phyloP scores from a whole-genome alignment of 2,329 filamentous ascomycete genomes.

The Aureobasidium melanogenum region DNA sequence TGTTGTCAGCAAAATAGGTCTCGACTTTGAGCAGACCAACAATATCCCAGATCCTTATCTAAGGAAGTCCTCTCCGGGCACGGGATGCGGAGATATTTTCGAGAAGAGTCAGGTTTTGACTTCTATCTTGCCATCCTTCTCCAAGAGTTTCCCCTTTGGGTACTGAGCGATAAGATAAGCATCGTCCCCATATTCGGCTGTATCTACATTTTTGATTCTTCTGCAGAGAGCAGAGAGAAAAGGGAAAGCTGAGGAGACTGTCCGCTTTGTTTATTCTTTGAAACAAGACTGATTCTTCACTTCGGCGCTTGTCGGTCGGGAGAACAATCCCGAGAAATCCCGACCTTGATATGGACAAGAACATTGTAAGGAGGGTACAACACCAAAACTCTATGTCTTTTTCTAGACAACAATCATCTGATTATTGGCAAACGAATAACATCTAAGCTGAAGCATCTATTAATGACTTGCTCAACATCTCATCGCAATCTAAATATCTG shows the following conservation, averaged over 20 bases:
- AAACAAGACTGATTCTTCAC: no score
- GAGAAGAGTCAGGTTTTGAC: background rate
- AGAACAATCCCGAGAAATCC: background rate
- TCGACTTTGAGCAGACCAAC: background rate
- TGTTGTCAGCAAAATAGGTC: background rate
- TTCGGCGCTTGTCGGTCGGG: no score
- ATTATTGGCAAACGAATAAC: no score
- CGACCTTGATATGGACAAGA: background rate
- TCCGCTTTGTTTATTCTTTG: background rate
- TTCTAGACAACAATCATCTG: no score
- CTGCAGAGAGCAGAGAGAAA: no score
- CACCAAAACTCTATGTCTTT: background rate
- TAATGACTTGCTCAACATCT: background rate
- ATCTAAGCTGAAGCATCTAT: background rate
- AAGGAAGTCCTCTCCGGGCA: background rate
- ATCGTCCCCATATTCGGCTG: background rate
- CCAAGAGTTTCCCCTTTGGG: background rate
- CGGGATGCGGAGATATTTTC: background rate
- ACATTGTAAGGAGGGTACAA: no score
- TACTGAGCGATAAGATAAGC: background rate
- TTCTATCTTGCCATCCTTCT: background rate
- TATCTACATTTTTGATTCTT: background rate
- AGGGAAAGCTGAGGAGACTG: background rate
- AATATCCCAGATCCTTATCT: constrained; percentile 1
- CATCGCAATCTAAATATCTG: constrained; percentile 35